A percentile compares a stretch with the other conserved stretches of the same genome.
These are phyloP conservation scores for Ustilago loliicola DNA, from an alignment of 1,284 basidiomycete species.

Conservation along the genomic window DNA sequence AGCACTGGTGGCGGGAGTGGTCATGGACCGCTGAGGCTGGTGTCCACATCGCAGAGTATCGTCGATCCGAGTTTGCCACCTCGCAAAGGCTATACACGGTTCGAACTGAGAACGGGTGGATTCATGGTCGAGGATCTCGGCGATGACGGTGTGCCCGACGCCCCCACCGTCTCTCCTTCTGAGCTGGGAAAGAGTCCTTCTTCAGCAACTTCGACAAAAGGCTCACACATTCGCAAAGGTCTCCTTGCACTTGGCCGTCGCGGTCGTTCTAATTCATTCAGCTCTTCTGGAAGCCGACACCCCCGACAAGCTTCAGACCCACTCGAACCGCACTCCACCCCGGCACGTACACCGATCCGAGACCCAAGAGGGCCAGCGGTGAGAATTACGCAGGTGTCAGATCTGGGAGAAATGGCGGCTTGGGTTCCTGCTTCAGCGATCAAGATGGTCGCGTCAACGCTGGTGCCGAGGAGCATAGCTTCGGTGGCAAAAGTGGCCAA, in stretches of 20 bases:
- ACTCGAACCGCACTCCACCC: not conserved
- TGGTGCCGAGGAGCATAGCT: slow-evolving; percentile 59
- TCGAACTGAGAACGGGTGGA: slow-evolving; percentile 57
- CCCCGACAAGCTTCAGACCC: slow-evolving; percentile 11
- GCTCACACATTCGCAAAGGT: slow-evolving; percentile 37
- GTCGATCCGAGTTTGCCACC: slow-evolving; percentile 51
- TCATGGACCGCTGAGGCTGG: slow-evolving; percentile 42
- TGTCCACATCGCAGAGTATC: slow-evolving; percentile 54
- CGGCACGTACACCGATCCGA: slow-evolving; percentile 10
- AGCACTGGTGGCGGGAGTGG: not conserved
- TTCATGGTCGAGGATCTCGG: slow-evolving; percentile 66
- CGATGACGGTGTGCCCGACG: slow-evolving; percentile 48
- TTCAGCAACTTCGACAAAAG: slow-evolving; percentile 22
- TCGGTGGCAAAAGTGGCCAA: slow-evolving; percentile 58
- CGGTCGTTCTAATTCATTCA: slow-evolving; percentile 26
- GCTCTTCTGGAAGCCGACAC: slow-evolving; percentile 34
- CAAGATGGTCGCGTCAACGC: slow-evolving; percentile 61
- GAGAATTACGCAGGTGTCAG: slow-evolving; percentile 59
- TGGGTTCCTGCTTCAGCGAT: slow-evolving; percentile 63
- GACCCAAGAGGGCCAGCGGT: slow-evolving; percentile 50
- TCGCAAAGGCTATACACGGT: slow-evolving; percentile 58
- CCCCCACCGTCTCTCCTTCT: not conserved
- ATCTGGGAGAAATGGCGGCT: slow-evolving; percentile 60
- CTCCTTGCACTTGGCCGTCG: slow-evolving; percentile 36
- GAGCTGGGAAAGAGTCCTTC: slow-evolving; percentile 32